Conservation (phyloP, 495 filamentous ascomycete genomes). For the Massariosphaeria phaeospora region DNA sequence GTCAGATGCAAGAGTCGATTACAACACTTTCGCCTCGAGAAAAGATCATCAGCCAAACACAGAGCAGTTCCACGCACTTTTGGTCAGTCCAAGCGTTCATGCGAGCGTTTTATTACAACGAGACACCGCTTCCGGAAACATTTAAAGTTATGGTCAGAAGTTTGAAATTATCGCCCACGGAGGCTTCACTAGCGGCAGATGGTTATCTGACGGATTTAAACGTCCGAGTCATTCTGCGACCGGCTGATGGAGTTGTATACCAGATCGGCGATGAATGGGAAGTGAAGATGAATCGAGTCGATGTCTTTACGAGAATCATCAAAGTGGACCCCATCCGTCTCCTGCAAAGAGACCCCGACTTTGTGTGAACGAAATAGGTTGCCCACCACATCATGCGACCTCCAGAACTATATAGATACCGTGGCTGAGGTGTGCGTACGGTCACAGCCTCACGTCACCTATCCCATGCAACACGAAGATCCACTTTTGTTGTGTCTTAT, state of each 20-base stretch:
- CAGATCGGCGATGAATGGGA: slow-evolving; percentile 36
- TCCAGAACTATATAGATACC: too few relatives aligned
- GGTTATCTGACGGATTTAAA: too few relatives aligned
- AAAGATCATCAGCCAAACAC: slow-evolving; percentile 29
- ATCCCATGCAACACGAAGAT: background rate
- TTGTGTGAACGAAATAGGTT: background rate
- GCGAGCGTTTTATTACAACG: slow-evolving; percentile 69
- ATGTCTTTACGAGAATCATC: slow-evolving; percentile 10
- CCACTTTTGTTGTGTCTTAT: background rate
- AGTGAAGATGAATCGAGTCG: slow-evolving; percentile 26
- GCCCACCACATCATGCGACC: background rate
- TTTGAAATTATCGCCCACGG: too few relatives aligned
- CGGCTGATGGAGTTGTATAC: background rate
- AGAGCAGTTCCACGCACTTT: slow-evolving; percentile 37
- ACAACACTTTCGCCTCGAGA: slow-evolving; percentile 51
- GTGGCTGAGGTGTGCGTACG: background rate
- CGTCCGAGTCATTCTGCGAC: background rate
- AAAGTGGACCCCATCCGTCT: background rate
- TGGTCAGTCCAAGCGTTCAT: slow-evolving; percentile 69
- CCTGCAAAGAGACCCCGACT: background rate
- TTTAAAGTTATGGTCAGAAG: slow-evolving; percentile 51
- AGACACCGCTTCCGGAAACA: slow-evolving; percentile 56
- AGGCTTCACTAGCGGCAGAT: too few relatives aligned
- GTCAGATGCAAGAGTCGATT: slow-evolving; percentile 52
- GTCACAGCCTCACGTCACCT: background rate